Conservation (phyloP, 306 rosid species). For the Glycyrrhiza uralensis region DNA sequence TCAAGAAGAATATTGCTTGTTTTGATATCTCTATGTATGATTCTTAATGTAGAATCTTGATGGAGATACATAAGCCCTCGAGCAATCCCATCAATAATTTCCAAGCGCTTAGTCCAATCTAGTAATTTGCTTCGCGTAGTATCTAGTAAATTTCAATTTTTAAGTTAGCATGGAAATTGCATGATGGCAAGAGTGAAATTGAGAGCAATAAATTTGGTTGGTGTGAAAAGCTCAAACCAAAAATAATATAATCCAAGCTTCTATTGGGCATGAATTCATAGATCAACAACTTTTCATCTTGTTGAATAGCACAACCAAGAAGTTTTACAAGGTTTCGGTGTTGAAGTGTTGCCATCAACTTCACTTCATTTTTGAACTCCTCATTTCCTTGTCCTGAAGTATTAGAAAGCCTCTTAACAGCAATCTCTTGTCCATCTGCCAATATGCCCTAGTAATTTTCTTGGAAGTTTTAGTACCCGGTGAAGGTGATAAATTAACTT, state of each 20-base stretch:
- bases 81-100: conserved; percentile 6
- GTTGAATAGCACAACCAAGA: conserved; percentile 10
- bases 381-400: not conserved
- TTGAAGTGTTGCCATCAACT: conserved; percentile 23
- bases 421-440: not conserved
- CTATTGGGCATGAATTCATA: conserved; percentile 20
- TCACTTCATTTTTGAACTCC: conserved; percentile 19
- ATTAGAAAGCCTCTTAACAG: not conserved
- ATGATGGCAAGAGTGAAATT: not conserved
- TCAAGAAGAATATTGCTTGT: conserved; percentile 12
- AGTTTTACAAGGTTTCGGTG: conserved; percentile 25
- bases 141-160: not conserved
- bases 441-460: not conserved
- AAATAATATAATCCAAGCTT: conserved; percentile 19
- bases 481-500: not conserved
- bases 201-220: not conserved
- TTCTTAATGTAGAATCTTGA: not conserved
- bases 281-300: conserved; percentile 2
- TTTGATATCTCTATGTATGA: conserved; percentile 18
- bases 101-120: not conserved
- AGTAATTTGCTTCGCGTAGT: not conserved
- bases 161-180: not conserved
- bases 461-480: not conserved
- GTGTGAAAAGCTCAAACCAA: conserved; percentile 14
- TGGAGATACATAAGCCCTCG: not conserved